A percentile compares a stretch with the other conserved stretches of the same genome.
phyloP scores from a whole-genome alignment of 495 filamentous ascomycete species.

The Diplogelasinospora grovesii region DNA sequence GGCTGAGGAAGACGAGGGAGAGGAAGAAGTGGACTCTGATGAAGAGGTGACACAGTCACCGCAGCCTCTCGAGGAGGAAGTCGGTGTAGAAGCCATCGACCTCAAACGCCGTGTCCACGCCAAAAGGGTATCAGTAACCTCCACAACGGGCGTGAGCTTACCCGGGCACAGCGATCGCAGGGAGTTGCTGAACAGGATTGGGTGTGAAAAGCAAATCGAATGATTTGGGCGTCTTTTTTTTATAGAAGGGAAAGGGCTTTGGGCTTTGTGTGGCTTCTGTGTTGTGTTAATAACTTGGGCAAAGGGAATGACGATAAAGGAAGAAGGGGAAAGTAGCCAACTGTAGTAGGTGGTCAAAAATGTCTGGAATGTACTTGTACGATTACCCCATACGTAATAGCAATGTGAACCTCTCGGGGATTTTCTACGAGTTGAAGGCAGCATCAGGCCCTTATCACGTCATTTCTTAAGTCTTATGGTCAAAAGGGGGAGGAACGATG shows the following conservation, averaged over 20 bases:
- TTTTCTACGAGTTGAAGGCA: too few relatives aligned
- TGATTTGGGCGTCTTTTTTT: slow-evolving; percentile 2
- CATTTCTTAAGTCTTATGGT: too few relatives aligned
- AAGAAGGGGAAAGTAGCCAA: too few relatives aligned
- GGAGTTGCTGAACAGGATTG: slow-evolving; percentile 59
- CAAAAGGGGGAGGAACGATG: too few relatives aligned
- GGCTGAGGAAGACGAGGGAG: slow-evolving; percentile 31
- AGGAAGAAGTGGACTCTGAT: slow-evolving; percentile 37
- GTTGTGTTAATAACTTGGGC: slow-evolving; percentile 2
- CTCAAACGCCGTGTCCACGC: slow-evolving; percentile 38
- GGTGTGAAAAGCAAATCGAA: slow-evolving; percentile 54
- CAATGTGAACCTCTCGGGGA: too few relatives aligned
- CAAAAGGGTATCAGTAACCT: too few relatives aligned
- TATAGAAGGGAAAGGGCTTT: background rate
- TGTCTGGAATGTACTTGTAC: too few relatives aligned
- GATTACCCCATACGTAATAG: too few relatives aligned
- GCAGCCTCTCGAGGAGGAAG: slow-evolving; percentile 49
- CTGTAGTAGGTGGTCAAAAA: too few relatives aligned
- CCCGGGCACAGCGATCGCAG: slow-evolving; percentile 58
- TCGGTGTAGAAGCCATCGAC: slow-evolving; percentile 51
- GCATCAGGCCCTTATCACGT: too few relatives aligned
- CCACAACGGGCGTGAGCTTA: slow-evolving; percentile 48
- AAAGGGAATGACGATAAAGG: too few relatives aligned
- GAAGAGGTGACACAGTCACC: too few relatives aligned
- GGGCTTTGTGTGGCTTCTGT: background rate